Evolutionary conservation across 495 filamentous ascomycete genomes (phyloP).

Genomic region (Neurospora sp.): DNA sequence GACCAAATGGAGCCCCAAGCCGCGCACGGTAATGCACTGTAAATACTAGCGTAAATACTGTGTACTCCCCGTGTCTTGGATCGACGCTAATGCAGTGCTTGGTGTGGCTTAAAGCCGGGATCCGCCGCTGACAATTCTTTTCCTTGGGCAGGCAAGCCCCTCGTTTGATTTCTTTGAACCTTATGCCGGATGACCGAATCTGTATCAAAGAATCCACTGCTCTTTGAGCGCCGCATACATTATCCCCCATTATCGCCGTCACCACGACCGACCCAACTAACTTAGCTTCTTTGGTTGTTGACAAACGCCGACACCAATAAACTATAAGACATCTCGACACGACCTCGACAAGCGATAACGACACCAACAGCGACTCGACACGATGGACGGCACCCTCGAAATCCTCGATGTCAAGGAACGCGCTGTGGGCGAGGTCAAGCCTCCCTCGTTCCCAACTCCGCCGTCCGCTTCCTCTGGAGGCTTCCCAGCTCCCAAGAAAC

Average conservation of each 20-base stretch:
- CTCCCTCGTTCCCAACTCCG: constrained; percentile 55
- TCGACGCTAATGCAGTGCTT: constrained; percentile 14
- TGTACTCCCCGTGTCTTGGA: constrained; percentile 1
- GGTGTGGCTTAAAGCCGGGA: constrained; percentile 1
- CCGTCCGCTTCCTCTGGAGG: constrained; percentile 52
- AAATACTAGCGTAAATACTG: neutral
- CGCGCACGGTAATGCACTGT: neutral
- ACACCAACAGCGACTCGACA: neutral
- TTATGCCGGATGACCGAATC: neutral
- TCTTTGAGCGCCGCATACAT: neutral
- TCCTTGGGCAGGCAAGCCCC: neutral
- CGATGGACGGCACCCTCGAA: constrained; percentile 37
- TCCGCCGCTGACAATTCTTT: neutral
- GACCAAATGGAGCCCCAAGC: neutral
- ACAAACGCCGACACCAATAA: neutral
- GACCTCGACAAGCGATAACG: neutral
- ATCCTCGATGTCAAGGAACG: constrained; percentile 77
- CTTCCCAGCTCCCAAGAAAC: constrained; percentile 79
- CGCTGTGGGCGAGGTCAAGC: constrained; percentile 38
- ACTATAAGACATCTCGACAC: neutral
- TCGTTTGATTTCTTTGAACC: neutral
- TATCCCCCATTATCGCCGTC: neutral
- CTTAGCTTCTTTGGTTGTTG: neutral
- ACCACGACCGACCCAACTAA: neutral
- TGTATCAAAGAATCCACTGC: neutral